These are phyloP conservation scores for Oryza punctata DNA, from an alignment of 176 grass and related monocot species.

Conservation along the genomic window DNA sequence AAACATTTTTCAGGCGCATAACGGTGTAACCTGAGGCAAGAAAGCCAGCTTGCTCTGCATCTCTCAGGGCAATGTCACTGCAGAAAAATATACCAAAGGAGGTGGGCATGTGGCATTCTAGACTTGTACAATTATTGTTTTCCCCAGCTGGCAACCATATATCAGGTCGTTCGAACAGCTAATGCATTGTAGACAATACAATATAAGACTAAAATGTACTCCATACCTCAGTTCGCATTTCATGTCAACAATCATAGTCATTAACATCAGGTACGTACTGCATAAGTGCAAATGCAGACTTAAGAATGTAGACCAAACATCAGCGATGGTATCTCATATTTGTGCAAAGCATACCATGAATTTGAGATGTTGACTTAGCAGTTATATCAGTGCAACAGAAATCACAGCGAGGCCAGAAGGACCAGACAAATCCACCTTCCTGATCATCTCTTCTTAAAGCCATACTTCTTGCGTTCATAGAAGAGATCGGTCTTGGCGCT, in stretches of 20 bases:
- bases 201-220: neutral
- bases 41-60: too few species aligned
- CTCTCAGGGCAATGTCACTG: too few species aligned
- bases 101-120: neutral
- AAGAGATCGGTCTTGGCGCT: conserved; percentile 91
- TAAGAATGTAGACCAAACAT: neutral
- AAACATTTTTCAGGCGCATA: too few species aligned
- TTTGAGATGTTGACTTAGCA: neutral
- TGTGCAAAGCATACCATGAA: neutral
- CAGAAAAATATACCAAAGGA: too few species aligned
- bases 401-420: neutral
- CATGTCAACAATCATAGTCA: conserved; percentile 14
- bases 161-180: neutral
- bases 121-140: neutral
- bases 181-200: too few species aligned
- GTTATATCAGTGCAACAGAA: neutral
- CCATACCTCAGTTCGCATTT: conserved; percentile 2
- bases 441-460: conserved; percentile 54
- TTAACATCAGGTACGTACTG: neutral
- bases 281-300: conserved; percentile 18
- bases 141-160: neutral
- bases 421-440: neutral
- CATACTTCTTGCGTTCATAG: conserved; percentile 70
- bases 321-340: neutral
- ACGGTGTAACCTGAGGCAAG: too few species aligned